Percentiles rank a stretch among this genome's conserved stretches.
Conservation (phyloP, 2,329 filamentous ascomycete genomes). For the Xylariaceae sp. region DNA sequence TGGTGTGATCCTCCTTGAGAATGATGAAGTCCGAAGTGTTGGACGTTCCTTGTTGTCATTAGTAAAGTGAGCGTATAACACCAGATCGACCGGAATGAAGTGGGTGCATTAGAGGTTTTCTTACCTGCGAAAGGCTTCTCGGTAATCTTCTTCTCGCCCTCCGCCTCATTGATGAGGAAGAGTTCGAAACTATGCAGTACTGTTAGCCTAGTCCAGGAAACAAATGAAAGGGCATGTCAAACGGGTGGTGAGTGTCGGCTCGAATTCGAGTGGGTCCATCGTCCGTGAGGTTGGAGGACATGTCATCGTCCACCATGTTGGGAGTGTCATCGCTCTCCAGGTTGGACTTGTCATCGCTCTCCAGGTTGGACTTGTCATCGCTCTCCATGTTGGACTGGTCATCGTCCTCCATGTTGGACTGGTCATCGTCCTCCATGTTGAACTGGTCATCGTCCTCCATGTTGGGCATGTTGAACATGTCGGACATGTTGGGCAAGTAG, state of each 20-base stretch:
- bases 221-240: slow-evolving; percentile 5
- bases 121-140: slow-evolving; percentile 83
- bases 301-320: too few relatives aligned
- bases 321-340: too few relatives aligned
- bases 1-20: slow-evolving; percentile 94
- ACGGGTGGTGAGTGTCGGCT: slow-evolving; percentile 15
- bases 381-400: too few relatives aligned
- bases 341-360: too few relatives aligned
- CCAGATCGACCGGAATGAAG: neutral
- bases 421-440: too few relatives aligned
- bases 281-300: too few relatives aligned
- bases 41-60: slow-evolving; percentile 63
- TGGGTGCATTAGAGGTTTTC: slow-evolving; percentile 27
- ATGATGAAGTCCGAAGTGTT: slow-evolving; percentile 94
- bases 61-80: neutral
- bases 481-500: slow-evolving; percentile 11
- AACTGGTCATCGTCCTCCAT: too few relatives aligned
- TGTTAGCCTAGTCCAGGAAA: slow-evolving; percentile 23
- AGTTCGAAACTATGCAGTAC: slow-evolving; percentile 70
- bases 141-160: slow-evolving; percentile 90
- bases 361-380: too few relatives aligned
- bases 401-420: too few relatives aligned
- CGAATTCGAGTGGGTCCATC: neutral
- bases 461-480: neutral
- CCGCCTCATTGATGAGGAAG: slow-evolving; percentile 65